A percentile compares a stretch with the other conserved stretches of the same genome.
phyloP scores from a whole-genome alignment of 441 rosid genomes.

The Iberis amara region DNA sequence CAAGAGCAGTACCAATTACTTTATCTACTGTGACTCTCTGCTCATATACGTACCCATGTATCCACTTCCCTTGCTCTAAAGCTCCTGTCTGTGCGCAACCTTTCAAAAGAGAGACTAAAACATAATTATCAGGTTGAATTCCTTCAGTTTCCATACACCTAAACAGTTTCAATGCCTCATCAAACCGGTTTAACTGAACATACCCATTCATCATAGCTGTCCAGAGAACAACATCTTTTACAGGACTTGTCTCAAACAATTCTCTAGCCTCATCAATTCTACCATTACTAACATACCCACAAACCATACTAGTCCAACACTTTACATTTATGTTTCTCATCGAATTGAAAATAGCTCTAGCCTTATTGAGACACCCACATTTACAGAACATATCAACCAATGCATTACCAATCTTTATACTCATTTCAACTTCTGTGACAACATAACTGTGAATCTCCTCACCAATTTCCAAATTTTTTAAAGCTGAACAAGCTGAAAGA shows the following conservation, averaged over 20 bases:
- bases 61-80: conserved; percentile 40
- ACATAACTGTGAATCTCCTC: conserved; percentile 41
- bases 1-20: conserved; percentile 49
- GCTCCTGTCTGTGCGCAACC: conserved; percentile 38
- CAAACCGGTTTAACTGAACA: conserved; percentile 35
- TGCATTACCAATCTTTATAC: conserved; percentile 50
- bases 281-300: conserved; percentile 30
- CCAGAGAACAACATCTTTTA: conserved; percentile 35
- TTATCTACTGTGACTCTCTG: conserved; percentile 30
- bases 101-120: conserved; percentile 32
- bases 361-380: conserved; percentile 27
- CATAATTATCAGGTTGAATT: conserved; percentile 32
- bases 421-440: conserved; percentile 32
- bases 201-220: conserved; percentile 40
- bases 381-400: conserved; percentile 41
- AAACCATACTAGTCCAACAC: conserved; percentile 36
- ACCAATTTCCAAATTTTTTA: conserved; percentile 48
- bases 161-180: conserved; percentile 29
- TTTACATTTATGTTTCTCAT: conserved; percentile 26
- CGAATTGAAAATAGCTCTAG: conserved; percentile 22
- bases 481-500: conserved; percentile 51
- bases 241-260: conserved; percentile 34
- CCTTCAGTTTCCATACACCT: conserved; percentile 29
- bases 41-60: conserved; percentile 39
- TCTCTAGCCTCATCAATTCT: conserved; percentile 31